Evolutionary conservation across 2,329 filamentous ascomycete species (phyloP).

Genomic region (Calonectria naviculata): DNA sequence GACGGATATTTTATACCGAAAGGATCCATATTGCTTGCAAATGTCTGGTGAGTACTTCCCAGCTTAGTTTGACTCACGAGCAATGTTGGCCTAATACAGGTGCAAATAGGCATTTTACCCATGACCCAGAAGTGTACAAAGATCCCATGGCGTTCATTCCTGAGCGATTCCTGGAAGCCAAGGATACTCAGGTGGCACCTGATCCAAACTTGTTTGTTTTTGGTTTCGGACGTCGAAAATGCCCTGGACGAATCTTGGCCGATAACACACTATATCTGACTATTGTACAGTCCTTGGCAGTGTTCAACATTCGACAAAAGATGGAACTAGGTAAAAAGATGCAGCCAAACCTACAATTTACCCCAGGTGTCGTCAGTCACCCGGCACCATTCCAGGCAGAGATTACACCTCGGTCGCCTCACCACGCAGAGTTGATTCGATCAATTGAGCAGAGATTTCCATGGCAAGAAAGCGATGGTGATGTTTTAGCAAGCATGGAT

Average conservation of each 20-base stretch:
- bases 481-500: slow-evolving; percentile 5
- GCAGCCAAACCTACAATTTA: slow-evolving; percentile 12
- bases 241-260: slow-evolving; percentile 45
- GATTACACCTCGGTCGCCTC: slow-evolving; percentile 23
- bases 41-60: slow-evolving; percentile 25
- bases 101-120: slow-evolving; percentile 30
- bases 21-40: slow-evolving; percentile 28
- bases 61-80: background rate
- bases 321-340: background rate
- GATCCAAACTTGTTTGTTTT: slow-evolving; percentile 44
- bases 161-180: slow-evolving; percentile 24
- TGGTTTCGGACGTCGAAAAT: slow-evolving; percentile 49
- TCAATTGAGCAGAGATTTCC: slow-evolving; percentile 27
- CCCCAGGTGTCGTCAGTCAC: slow-evolving; percentile 29
- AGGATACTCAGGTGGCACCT: slow-evolving; percentile 34
- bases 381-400: slow-evolving; percentile 24
- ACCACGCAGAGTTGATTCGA: slow-evolving; percentile 23
- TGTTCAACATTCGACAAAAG: slow-evolving; percentile 55
- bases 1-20: slow-evolving; percentile 39
- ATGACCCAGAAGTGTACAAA: slow-evolving; percentile 28
- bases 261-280: slow-evolving; percentile 45
- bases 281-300: slow-evolving; percentile 55
- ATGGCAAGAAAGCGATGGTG: slow-evolving; percentile 29
- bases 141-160: slow-evolving; percentile 28
- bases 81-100: no score